phyloP scores from a whole-genome alignment of 2,329 filamentous ascomycete species.

The Shiraia bambusicola region DNA sequence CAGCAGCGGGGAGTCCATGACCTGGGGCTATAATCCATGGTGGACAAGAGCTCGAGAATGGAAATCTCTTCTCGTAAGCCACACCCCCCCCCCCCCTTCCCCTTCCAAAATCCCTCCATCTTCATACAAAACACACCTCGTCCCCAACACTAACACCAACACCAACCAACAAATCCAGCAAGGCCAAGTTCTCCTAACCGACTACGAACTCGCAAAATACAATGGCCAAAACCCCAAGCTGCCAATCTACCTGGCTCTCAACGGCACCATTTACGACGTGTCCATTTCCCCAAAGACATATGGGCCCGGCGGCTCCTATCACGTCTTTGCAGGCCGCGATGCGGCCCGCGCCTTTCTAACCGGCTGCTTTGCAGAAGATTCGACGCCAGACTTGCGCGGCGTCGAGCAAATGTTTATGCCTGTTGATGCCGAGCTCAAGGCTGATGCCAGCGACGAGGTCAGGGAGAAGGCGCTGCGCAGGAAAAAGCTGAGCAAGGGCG shows the following conservation, averaged over 20 bases:
- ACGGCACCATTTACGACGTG: conserved; percentile 84
- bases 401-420: conserved; percentile 81
- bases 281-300: conserved; percentile 56
- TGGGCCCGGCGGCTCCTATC: conserved; percentile 78
- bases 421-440: conserved; percentile 58
- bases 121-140: too few species aligned
- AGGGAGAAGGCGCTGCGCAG: conserved; percentile 29
- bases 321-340: conserved; percentile 82
- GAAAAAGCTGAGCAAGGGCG: conserved; percentile 24
- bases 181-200: conserved; percentile 70
- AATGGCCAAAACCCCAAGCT: conserved; percentile 73
- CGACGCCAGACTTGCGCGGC: conserved; percentile 79
- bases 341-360: conserved; percentile 88
- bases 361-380: conserved; percentile 85
- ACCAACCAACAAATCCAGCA: conserved; percentile 40
- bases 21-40: conserved; percentile 44
- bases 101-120: background rate
- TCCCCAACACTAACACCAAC: background rate
- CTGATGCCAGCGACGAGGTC: conserved; percentile 22
- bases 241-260: conserved; percentile 88
- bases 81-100: background rate
- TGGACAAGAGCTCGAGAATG: conserved; percentile 42
- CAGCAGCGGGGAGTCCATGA: conserved; percentile 62
- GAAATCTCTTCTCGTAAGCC: conserved; percentile 35
- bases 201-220: conserved; percentile 70